These are phyloP conservation scores for Alternaria angustiovoidea DNA, from an alignment of 2,329 filamentous ascomycete genomes.

Conservation along the genomic window DNA sequence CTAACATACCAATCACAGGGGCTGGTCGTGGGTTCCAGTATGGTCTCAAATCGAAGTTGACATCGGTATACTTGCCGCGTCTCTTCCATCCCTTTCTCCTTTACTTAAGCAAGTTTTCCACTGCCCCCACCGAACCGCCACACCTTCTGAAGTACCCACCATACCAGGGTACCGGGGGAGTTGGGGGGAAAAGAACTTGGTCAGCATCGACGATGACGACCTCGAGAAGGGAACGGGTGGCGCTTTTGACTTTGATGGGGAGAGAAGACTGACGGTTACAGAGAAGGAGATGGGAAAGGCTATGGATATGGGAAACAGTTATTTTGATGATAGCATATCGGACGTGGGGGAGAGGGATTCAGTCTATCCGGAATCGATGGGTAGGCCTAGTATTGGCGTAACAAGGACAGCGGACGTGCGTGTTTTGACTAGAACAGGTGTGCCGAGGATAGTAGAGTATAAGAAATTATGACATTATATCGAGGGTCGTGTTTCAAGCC, in stretches of 20 bases:
- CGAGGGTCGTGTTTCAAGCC: neutral
- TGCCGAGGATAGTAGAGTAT: slow-evolving; percentile 11
- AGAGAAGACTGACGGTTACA: slow-evolving; percentile 8
- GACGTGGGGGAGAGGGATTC: slow-evolving; percentile 15
- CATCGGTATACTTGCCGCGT: slow-evolving; percentile 38
- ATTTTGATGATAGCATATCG: slow-evolving; percentile 23
- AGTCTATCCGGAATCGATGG: neutral
- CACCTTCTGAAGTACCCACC: slow-evolving; percentile 24
- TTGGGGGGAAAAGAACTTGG: slow-evolving; percentile 10
- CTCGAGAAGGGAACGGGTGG: neutral
- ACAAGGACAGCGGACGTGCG: slow-evolving; percentile 10
- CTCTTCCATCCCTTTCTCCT: slow-evolving; percentile 37
- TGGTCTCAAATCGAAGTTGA: slow-evolving; percentile 46
- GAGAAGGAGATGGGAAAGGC: slow-evolving; percentile 12
- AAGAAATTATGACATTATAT: slow-evolving; percentile 10
- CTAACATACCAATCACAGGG: slow-evolving; percentile 20
- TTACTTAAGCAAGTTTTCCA: slow-evolving; percentile 29
- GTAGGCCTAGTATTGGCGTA: slow-evolving; percentile 4
- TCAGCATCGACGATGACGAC: slow-evolving; percentile 4
- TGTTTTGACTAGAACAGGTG: neutral
- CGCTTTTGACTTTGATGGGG: slow-evolving; percentile 7
- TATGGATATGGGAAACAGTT: slow-evolving; percentile 6
- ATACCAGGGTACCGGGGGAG: slow-evolving; percentile 26
- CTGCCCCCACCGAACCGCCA: slow-evolving; percentile 6
- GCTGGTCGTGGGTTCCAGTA: slow-evolving; percentile 38